A percentile compares a stretch with the other conserved stretches of the same genome.
Evolutionary conservation across 1,284 basidiomycete genomes (phyloP).

Genomic region (Cystobasidium pallidum): DNA sequence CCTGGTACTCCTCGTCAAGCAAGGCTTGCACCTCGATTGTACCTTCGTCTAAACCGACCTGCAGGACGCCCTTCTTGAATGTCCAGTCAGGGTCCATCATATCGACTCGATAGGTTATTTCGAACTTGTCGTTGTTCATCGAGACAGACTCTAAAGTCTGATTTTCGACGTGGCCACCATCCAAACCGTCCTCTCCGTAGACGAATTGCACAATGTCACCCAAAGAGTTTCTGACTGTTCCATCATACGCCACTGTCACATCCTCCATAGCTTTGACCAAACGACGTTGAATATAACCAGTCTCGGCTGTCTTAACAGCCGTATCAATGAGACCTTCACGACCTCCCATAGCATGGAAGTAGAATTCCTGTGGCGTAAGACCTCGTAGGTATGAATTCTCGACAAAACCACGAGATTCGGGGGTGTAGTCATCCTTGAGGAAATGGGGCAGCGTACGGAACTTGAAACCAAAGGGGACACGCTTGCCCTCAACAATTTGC

Average conservation of each 20-base stretch:
- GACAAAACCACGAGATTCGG: constrained; percentile 97
- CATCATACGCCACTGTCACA: constrained; percentile 96
- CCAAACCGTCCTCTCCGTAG: constrained; percentile 99
- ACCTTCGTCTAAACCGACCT: constrained; percentile 90
- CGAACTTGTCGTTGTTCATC: constrained; percentile 80
- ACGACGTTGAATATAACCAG: constrained; percentile 97
- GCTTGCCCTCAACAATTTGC: constrained; percentile 96
- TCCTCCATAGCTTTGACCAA: constrained; percentile 98
- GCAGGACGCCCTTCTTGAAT: constrained; percentile 68
- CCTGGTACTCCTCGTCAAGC: constrained; percentile 84
- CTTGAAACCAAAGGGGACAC: constrained; percentile 97
- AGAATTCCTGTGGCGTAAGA: constrained; percentile 96
- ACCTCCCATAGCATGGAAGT: constrained; percentile 99
- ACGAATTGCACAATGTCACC: constrained; percentile 95
- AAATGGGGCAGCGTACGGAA: constrained; percentile 97
- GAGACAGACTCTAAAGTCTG: constrained; percentile 89
- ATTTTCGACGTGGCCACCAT: constrained; percentile 94
- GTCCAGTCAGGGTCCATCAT: constrained; percentile 70
- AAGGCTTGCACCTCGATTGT: constrained; percentile 80
- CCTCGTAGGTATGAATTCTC: constrained; percentile 99
- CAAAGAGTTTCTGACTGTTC: constrained; percentile 94
- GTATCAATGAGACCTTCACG: constrained; percentile 99
- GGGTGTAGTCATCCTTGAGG: constrained; percentile 98
- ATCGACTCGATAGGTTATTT: constrained; percentile 88
- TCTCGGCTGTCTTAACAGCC: constrained; percentile 99